phyloP scores from a whole-genome alignment of 73 alveolate genomes.

The Paraurostyla sp. region DNA sequence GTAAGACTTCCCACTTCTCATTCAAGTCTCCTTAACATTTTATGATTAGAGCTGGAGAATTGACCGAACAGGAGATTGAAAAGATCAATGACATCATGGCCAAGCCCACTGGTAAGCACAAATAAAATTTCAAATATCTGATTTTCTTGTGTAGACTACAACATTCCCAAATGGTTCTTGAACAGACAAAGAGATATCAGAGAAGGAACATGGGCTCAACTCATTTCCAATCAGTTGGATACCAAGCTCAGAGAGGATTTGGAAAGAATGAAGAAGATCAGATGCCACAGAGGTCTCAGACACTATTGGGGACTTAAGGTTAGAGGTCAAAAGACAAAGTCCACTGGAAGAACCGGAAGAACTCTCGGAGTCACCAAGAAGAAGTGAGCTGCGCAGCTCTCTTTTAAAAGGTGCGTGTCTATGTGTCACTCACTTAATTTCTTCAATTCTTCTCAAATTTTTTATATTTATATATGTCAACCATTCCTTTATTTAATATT shows the following conservation, averaged over 20 bases:
- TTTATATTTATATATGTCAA: slow-evolving; percentile 41
- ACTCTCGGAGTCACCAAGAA: slow-evolving; percentile 98
- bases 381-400: slow-evolving; percentile 82
- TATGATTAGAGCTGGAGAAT: slow-evolving; percentile 95
- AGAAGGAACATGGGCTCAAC: slow-evolving; percentile 94
- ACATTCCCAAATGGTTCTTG: slow-evolving; percentile 99
- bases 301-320: slow-evolving; percentile 98
- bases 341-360: slow-evolving; percentile 99
- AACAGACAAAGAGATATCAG: slow-evolving; percentile 97
- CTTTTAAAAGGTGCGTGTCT: neutral
- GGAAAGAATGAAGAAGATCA: slow-evolving; percentile 99
- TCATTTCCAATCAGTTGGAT: slow-evolving; percentile 94
- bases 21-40: neutral
- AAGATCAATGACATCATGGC: slow-evolving; percentile 95
- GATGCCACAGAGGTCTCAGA: slow-evolving; percentile 98
- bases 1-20: neutral
- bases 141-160: slow-evolving; percentile 78
- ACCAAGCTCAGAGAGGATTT: slow-evolving; percentile 98
- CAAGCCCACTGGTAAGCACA: slow-evolving; percentile 92
- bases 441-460: neutral
- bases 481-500: slow-evolving; percentile 49
- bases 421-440: slow-evolving; percentile 44
- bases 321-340: slow-evolving; percentile 99
- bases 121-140: neutral
- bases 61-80: slow-evolving; percentile 97